Base-by-base conservation (phyloP, 768 basidiomycete species). In the Pisolithus sp. region DNA sequence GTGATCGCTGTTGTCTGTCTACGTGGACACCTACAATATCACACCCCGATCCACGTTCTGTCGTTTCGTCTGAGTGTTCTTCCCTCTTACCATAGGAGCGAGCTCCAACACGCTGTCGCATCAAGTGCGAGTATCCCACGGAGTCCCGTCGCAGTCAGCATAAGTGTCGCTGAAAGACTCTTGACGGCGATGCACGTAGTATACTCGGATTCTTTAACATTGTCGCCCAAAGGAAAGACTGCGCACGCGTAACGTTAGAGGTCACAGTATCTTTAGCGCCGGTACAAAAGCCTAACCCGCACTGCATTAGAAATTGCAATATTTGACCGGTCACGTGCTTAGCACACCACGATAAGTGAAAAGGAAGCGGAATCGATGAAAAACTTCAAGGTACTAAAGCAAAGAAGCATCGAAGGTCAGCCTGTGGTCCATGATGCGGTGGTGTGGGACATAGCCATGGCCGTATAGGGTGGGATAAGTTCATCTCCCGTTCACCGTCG, bases 401-500 rank as follows among this genome's bases (percentile, higher is more conserved):
- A 26, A 34, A 37, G 24, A 21, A 42, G 21, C 26, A 44, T 28
- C 43, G 24, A 44, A 44, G 23, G 43, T 13, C 12, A 44, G 26
- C 15, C 30, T 31, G 7, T 31, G 30, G 30, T 10, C 30, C 30
- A 8, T 31, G 30, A 9, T 31, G 7, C 30, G n/a, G n/a, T n/a
- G n/a, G n/a, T n/a, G n/a, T 31, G 30, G 30, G 2, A 6, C n/a
- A n/a, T n/a, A n/a, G n/a, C n/a, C 30, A 40, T 10, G 40, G 46
- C 41, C 15, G 17, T 53, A 40, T 48, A 50, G 44, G 52, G 45
- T 55, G 60, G 46, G 45, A 56, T 56, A n/a, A n/a, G n/a, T 53
- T 72, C 62, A 77, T 53, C 72, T 71, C 24, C 86, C 87, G 60
- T 86, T 88, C 53, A 87, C 73, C 20, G 85, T 86, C 47, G 84